Evolutionary conservation across 129 eudicot species (phyloP).

Genomic region (Tanacetum coccineum): DNA sequence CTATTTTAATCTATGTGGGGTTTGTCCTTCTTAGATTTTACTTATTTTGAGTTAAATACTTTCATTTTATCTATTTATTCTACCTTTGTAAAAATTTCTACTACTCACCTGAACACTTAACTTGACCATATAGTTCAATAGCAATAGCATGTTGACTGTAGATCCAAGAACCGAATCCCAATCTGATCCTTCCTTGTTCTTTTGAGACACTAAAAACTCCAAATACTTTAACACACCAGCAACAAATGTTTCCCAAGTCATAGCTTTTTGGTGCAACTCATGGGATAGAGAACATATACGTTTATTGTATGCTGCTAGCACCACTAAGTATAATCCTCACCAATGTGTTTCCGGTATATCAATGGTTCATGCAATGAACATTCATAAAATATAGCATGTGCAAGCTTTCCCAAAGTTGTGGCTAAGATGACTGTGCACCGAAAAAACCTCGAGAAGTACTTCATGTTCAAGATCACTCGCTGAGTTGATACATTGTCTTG

Average conservation of each 20-base stretch:
- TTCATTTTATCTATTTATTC: too few relatives aligned
- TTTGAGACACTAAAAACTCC: slow-evolving; percentile 68
- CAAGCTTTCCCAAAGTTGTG: slow-evolving; percentile 79
- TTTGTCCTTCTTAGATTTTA: too few relatives aligned
- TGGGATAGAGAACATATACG: slow-evolving; percentile 59
- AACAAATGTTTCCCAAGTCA: slow-evolving; percentile 66
- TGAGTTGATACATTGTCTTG: slow-evolving; percentile 20
- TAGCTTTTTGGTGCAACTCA: slow-evolving; percentile 58
- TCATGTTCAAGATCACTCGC: slow-evolving; percentile 46
- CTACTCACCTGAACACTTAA: slow-evolving; percentile 79
- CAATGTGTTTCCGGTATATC: slow-evolving; percentile 52
- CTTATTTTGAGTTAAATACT: too few relatives aligned
- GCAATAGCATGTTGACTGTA: slow-evolving; percentile 63
- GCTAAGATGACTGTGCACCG: slow-evolving; percentile 55
- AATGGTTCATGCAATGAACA: slow-evolving; percentile 48
- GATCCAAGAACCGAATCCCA: slow-evolving; percentile 82
- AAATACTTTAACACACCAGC: slow-evolving; percentile 64
- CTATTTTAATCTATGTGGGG: too few relatives aligned
- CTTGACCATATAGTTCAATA: slow-evolving; percentile 73
- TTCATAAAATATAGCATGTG: slow-evolving; percentile 66
- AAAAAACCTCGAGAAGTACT: slow-evolving; percentile 59
- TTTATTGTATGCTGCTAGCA: slow-evolving; percentile 62
- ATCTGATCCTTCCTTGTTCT: slow-evolving; percentile 39
- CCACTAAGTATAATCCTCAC: slow-evolving; percentile 52
- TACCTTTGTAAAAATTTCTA: too few relatives aligned